A percentile compares a stretch with the other conserved stretches of the same genome.
phyloP scores from a whole-genome alignment of 2,329 filamentous ascomycete genomes.

The Aspergillus sojae region DNA sequence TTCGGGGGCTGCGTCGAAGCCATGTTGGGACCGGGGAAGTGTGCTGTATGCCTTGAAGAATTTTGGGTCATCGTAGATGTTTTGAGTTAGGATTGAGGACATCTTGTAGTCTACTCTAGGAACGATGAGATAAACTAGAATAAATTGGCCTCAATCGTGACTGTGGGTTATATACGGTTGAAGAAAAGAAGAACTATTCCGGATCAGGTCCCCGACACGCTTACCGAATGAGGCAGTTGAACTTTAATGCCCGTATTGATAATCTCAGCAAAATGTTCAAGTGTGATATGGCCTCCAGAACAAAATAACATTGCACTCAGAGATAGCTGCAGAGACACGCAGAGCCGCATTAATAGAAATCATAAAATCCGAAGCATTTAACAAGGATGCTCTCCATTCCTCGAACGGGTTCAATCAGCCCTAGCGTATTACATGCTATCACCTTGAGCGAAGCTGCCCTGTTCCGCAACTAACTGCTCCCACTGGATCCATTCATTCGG shows the following conservation, averaged over 20 bases:
- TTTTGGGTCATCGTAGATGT: conserved; percentile 43
- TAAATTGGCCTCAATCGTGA: background rate
- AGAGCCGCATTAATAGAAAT: background rate
- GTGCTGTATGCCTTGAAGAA: conserved; percentile 50
- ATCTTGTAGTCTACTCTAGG: background rate
- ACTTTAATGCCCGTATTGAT: too few relatives aligned
- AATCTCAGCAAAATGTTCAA: too few relatives aligned
- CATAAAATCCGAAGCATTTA: background rate
- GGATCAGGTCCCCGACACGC: background rate
- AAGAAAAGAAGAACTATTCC: background rate
- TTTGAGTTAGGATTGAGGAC: conserved; percentile 14
- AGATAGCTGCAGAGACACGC: too few relatives aligned
- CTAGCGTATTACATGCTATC: background rate
- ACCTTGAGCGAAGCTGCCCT: background rate
- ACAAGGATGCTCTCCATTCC: background rate
- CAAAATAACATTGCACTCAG: background rate
- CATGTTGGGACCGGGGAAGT: conserved; percentile 45
- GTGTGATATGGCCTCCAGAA: background rate
- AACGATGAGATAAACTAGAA: background rate
- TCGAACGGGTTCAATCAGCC: background rate
- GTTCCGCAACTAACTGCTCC: conserved; percentile 25
- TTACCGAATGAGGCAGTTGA: background rate
- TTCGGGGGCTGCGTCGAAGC: conserved; percentile 47
- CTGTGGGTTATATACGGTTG: background rate
- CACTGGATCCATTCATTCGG: conserved; percentile 33